Conservation (phyloP, 345 rosid genomes). For the Lagerstroemia speciosa region DNA sequence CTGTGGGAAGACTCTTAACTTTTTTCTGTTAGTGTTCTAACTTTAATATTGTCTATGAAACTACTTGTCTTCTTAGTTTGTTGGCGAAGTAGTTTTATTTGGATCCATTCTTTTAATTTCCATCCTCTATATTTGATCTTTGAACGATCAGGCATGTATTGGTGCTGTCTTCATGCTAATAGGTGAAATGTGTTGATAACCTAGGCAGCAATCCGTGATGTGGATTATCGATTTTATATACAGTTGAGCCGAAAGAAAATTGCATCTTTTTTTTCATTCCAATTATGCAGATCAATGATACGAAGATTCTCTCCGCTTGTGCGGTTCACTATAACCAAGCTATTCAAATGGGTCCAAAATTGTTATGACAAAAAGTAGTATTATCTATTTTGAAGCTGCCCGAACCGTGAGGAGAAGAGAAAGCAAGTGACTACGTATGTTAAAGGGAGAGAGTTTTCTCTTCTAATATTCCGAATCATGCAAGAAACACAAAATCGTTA, state of each 20-base stretch:
- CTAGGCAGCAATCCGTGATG: neutral
- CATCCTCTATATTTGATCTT: neutral
- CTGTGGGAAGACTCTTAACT: neutral
- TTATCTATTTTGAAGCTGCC: neutral
- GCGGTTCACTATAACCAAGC: too few species aligned
- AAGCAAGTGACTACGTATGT: constrained; percentile 11
- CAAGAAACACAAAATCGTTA: constrained; percentile 5
- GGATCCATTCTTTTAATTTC: neutral
- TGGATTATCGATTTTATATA: neutral
- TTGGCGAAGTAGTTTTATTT: neutral
- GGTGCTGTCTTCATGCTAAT: neutral
- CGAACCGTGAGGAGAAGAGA: constrained; percentile 11
- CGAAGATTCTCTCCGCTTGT: too few species aligned
- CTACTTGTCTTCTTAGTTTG: neutral
- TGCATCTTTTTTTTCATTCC: neutral
- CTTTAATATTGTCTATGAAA: neutral
- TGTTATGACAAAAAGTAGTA: too few species aligned
- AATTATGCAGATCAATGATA: constrained; percentile 47
- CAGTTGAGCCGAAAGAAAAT: neutral
- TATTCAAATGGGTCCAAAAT: too few species aligned
- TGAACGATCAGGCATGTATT: neutral
- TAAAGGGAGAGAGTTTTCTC: constrained; percentile 15
- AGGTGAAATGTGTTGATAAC: neutral
- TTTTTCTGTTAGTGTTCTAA: neutral
- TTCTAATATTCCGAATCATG: constrained; percentile 14